Evolutionary conservation across 2,329 filamentous ascomycete species (phyloP).

Genomic region (Penicillium oxalicum): DNA sequence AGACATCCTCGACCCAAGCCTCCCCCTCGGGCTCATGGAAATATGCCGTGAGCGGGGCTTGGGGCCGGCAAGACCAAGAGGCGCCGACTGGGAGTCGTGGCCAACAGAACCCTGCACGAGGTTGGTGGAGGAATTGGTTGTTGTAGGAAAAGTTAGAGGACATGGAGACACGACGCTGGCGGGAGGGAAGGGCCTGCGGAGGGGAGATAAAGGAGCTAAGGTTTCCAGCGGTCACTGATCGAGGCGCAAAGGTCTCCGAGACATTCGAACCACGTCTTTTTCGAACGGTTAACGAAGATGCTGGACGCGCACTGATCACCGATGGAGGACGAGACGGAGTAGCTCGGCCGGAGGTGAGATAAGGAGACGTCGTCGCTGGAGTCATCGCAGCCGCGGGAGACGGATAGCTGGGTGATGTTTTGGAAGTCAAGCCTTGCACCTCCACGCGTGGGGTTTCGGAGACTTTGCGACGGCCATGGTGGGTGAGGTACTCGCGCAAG

Average conservation of each 20-base stretch:
- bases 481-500: slow-evolving; percentile 82
- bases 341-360: slow-evolving; percentile 24
- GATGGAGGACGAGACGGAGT: slow-evolving; percentile 36
- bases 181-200: slow-evolving; percentile 19
- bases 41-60: slow-evolving; percentile 35
- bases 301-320: slow-evolving; percentile 31
- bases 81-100: slow-evolving; percentile 27
- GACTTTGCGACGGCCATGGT: slow-evolving; percentile 71
- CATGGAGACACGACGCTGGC: slow-evolving; percentile 28
- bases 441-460: slow-evolving; percentile 51
- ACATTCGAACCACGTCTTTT: slow-evolving; percentile 36
- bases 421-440: slow-evolving; percentile 45
- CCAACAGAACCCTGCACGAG: slow-evolving; percentile 8
- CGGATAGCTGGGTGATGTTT: slow-evolving; percentile 25
- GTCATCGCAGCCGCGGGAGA: slow-evolving; percentile 24
- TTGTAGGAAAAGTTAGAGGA: slow-evolving; percentile 36
- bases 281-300: slow-evolving; percentile 36
- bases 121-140: slow-evolving; percentile 23
- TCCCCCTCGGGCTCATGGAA: slow-evolving; percentile 42
- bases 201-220: slow-evolving; percentile 25
- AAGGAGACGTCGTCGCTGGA: slow-evolving; percentile 12
- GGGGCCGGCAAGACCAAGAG: slow-evolving; percentile 43
- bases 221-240: slow-evolving; percentile 25
- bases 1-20: slow-evolving; percentile 44
- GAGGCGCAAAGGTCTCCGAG: slow-evolving; percentile 25